A percentile compares a stretch with the other conserved stretches of the same genome.
Conservation (phyloP, 2,329 filamentous ascomycete species). For the Colletotrichum paranaense region DNA sequence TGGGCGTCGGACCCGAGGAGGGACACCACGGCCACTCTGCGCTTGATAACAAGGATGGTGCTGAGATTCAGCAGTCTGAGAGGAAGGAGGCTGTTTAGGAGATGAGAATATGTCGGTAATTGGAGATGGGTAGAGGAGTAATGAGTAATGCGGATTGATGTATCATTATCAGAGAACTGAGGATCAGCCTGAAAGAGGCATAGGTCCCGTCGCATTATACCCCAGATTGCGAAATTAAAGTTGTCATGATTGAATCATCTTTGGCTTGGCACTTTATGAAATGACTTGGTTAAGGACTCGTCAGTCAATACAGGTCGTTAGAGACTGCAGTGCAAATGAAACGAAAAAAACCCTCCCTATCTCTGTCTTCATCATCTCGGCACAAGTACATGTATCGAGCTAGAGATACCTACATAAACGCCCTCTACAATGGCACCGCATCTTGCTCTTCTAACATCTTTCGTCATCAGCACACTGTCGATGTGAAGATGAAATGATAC, state of each 20-base stretch:
- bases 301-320: too few species aligned
- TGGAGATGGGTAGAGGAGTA: background rate
- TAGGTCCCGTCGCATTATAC: background rate
- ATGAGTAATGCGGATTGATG: constrained; percentile 15
- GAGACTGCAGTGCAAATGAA: too few species aligned
- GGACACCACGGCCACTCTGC: background rate
- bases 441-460: too few species aligned
- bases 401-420: too few species aligned
- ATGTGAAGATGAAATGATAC: too few species aligned
- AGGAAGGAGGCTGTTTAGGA: background rate
- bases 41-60: constrained; percentile 12
- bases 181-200: background rate
- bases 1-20: constrained; percentile 38
- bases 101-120: background rate
- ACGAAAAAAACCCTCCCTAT: too few species aligned
- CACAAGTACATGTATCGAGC: too few species aligned
- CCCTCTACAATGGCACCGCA: too few species aligned
- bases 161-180: background rate
- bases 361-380: too few species aligned
- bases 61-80: background rate
- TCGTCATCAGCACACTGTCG: too few species aligned
- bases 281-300: too few species aligned
- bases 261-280: too few species aligned
- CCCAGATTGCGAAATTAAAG: background rate
- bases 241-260: background rate